Percentiles rank a stretch among this genome's conserved stretches.
These are phyloP conservation scores for Colletotrichum tropicale DNA, from an alignment of 2,329 filamentous ascomycete species.

Conservation along the genomic window DNA sequence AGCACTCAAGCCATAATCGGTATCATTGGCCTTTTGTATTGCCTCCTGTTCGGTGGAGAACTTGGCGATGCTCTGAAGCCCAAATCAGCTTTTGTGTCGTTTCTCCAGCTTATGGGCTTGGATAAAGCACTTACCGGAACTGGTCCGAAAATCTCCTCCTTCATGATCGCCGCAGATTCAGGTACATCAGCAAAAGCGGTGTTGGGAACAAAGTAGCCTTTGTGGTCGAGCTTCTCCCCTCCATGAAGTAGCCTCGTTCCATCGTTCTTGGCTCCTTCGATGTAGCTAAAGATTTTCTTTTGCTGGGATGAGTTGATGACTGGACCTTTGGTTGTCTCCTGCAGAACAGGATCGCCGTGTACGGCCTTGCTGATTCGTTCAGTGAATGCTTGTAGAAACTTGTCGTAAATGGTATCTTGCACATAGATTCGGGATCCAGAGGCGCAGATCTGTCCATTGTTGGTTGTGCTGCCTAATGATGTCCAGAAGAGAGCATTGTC, in stretches of 20 bases:
- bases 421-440: background rate
- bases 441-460: background rate
- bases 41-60: background rate
- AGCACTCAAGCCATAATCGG: background rate
- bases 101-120: background rate
- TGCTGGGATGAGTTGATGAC: background rate
- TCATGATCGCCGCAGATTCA: background rate
- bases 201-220: background rate
- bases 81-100: background rate
- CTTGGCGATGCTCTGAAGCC: background rate
- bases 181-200: background rate
- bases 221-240: background rate
- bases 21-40: background rate
- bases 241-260: background rate
- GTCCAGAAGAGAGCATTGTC: background rate
- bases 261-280: background rate
- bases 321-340: background rate
- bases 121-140: background rate
- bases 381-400: background rate
- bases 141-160: background rate
- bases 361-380: conserved; percentile 50
- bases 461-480: background rate
- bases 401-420: background rate
- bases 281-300: background rate
- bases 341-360: background rate